These are phyloP conservation scores for Citrullus amarus DNA, from an alignment of 306 rosid genomes.

Conservation along the genomic window DNA sequence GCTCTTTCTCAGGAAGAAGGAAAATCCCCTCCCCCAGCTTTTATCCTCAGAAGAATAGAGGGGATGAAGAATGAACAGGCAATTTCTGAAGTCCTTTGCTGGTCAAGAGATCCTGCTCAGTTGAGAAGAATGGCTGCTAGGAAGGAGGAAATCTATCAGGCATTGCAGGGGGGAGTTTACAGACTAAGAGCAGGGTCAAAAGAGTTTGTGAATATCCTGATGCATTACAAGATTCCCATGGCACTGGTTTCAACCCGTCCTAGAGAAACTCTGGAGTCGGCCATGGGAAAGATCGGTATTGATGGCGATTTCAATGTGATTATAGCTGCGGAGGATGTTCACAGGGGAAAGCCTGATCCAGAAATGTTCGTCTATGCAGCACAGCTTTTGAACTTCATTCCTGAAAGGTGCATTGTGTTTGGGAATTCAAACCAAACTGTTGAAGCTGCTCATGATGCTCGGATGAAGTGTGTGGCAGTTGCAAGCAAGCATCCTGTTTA, in stretches of 20 bases:
- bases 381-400: slow-evolving; percentile 75
- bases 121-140: slow-evolving; percentile 67
- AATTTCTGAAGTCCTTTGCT: slow-evolving; percentile 87
- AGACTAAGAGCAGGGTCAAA: slow-evolving; percentile 59
- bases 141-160: slow-evolving; percentile 74
- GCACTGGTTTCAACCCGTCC: slow-evolving; percentile 86
- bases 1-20: slow-evolving; percentile 83
- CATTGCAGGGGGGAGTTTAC: slow-evolving; percentile 80
- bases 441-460: slow-evolving; percentile 93
- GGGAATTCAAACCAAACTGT: slow-evolving; percentile 89
- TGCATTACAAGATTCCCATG: slow-evolving; percentile 89
- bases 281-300: slow-evolving; percentile 60
- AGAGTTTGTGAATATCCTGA: slow-evolving; percentile 76
- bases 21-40: slow-evolving; percentile 64
- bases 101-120: slow-evolving; percentile 76
- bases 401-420: slow-evolving; percentile 92
- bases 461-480: slow-evolving; percentile 95
- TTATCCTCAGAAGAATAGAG: slow-evolving; percentile 62
- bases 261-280: slow-evolving; percentile 58
- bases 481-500: slow-evolving; percentile 97
- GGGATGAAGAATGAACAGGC: slow-evolving; percentile 98
- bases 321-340: slow-evolving; percentile 87
- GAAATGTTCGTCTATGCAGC: slow-evolving; percentile 88
- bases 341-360: slow-evolving; percentile 94
- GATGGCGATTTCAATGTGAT: slow-evolving; percentile 59